Conservation (phyloP, 1,284 basidiomycete species). For the Coniophora puteana region DNA sequence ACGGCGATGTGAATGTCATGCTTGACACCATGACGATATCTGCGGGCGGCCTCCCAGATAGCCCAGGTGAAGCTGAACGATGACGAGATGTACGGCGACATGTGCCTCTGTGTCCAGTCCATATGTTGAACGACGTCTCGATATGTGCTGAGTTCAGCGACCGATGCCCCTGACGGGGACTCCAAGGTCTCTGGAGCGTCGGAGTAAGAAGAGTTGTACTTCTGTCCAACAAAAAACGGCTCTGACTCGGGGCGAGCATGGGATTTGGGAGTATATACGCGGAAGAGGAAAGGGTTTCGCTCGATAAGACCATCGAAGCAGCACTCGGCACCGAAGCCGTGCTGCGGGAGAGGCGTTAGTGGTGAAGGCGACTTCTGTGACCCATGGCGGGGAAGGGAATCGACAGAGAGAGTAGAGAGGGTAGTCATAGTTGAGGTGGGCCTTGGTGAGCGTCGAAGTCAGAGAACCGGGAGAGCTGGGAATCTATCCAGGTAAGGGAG, state of each 20-base stretch:
- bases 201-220: conserved; percentile 50
- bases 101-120: conserved; percentile 69
- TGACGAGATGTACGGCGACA: conserved; percentile 66
- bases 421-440: conserved; percentile 22
- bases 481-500: conserved; percentile 22
- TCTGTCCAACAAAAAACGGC: conserved; percentile 60
- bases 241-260: conserved; percentile 50
- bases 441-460: conserved; percentile 4
- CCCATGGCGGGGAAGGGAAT: conserved; percentile 13
- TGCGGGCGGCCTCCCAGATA: conserved; percentile 73
- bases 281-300: conserved; percentile 70
- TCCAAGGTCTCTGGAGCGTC: conserved; percentile 36
- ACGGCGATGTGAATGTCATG: conserved; percentile 73
- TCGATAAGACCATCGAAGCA: conserved; percentile 57
- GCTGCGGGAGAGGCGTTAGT: conserved; percentile 51
- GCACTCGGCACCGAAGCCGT: conserved; percentile 62
- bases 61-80: conserved; percentile 79
- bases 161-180: conserved; percentile 26
- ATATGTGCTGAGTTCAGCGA: conserved; percentile 41
- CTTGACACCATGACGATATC: conserved; percentile 65
- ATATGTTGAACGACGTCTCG: conserved; percentile 62
- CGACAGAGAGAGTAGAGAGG: conserved; percentile 10
- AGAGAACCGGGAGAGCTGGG: conserved; percentile 9
- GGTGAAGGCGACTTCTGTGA: conserved; percentile 21
- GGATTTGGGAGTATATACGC: conserved; percentile 70